Conservation (phyloP, 176 grass and related monocot genomes). For the Stipa capillata region DNA sequence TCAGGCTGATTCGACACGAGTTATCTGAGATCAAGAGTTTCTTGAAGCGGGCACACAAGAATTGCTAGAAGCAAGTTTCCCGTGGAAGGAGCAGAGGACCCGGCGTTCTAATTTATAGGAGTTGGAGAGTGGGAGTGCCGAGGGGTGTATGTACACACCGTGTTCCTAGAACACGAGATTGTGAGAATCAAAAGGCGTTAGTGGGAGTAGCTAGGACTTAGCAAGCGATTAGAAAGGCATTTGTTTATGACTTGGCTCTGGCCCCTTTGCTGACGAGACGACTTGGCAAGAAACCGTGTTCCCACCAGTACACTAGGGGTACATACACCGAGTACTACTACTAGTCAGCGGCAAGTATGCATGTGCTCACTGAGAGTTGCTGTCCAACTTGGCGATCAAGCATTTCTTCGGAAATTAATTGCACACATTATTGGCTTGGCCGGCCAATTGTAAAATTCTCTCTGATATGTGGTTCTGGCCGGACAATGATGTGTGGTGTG, state of each 20-base stretch:
- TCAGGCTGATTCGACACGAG: too few relatives aligned
- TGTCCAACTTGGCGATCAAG: background rate
- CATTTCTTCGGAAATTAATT: background rate
- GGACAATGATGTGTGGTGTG: background rate
- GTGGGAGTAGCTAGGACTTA: background rate
- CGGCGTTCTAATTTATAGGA: background rate
- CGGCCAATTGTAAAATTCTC: background rate
- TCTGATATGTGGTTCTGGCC: background rate
- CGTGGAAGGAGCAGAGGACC: background rate
- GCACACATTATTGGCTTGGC: background rate
- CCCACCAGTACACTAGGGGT: background rate
- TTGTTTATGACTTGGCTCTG: background rate
- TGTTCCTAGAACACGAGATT: background rate
- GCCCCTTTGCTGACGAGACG: background rate
- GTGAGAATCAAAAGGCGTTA: background rate
- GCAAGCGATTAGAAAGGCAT: background rate
- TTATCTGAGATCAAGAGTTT: too few relatives aligned
- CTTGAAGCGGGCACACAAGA: background rate
- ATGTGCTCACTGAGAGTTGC: background rate
- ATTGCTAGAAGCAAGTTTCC: background rate
- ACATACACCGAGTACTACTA: too few relatives aligned
- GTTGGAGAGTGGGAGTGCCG: background rate
- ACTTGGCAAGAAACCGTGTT: background rate
- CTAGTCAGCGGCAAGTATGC: background rate
- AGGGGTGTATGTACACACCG: background rate